Evolutionary conservation across 2,329 filamentous ascomycete genomes (phyloP), one percentile per base, ranked within the genome.

Genomic region (Phialophora tarda): DNA sequence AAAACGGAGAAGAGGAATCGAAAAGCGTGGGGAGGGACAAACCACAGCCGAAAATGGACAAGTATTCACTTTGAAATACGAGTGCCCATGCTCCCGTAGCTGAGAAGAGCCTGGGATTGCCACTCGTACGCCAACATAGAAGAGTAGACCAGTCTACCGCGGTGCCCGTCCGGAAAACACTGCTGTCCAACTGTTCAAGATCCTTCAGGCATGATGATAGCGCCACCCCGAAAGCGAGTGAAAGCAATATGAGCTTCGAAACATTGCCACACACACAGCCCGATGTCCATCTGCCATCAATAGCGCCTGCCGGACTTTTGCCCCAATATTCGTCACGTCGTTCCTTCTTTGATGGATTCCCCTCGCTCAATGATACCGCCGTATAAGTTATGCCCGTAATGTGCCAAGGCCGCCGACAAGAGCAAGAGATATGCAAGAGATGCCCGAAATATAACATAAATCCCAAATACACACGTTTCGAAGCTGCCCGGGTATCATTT

Each of bases 231-330:
- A 24, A 41, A 28, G 23, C 30, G 21, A 61, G 47, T 14, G 24
- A 26, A 34, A 41, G 30, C 48, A 41, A 51, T 17, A 51, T 34
- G 14, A 24, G 21, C 12, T 21, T 30, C 59, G 47, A 61, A 41
- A 61, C n/a, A 38, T 32, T 38, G 12, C 47, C 17, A 23, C 51
- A 28, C 58, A 53, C 32, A 41, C 28, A 51, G 51, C 59, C 28
- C 14, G 28, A 5, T n/a, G 53, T 21, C 11, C 53, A 34, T 53
- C 44, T 61, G 21, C 59, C 59, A 61, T 61, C 44, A 41, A 50
- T 12, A 38, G 28, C 24, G 59, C 47, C 47, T 41, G 59, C 59
- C 48, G 12, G 26, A 1, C 28, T 26, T 24, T 41, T 61, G 41
- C 30, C 59, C 53, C 17, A 12, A 34, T 55, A 4, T 28, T 51